Percentiles rank a stretch among this genome's conserved stretches.
phyloP scores from a whole-genome alignment of 169 alveolate species.

The Plasmodium yoelii region DNA sequence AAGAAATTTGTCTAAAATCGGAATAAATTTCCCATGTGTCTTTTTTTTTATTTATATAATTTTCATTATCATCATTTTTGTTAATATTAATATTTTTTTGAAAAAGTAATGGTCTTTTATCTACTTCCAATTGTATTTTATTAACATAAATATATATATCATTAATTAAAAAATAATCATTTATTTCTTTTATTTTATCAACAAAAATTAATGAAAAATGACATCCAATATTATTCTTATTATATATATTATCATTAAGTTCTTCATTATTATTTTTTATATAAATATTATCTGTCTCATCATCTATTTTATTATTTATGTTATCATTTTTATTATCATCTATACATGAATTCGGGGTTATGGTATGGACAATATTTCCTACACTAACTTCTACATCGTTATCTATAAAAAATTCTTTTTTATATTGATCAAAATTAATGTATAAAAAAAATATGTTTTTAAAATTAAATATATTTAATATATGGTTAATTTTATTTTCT shows the following conservation, averaged over 20 bases:
- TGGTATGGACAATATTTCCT: slow-evolving; percentile 28
- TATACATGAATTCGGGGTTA: background rate
- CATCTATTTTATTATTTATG: background rate
- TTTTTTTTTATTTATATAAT: background rate
- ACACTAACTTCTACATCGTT: slow-evolving; percentile 31
- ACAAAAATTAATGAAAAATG: slow-evolving; percentile 41
- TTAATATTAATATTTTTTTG: no score
- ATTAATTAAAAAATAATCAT: slow-evolving; percentile 50
- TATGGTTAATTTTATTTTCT: slow-evolving; percentile 30
- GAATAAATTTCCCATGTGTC: slow-evolving; percentile 24
- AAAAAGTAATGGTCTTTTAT: slow-evolving; percentile 12
- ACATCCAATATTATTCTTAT: slow-evolving; percentile 13
- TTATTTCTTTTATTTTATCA: slow-evolving; percentile 30
- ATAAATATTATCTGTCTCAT: background rate
- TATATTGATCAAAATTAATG: slow-evolving; percentile 22
- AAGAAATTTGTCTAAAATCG: slow-evolving; percentile 20
- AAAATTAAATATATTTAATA: slow-evolving; percentile 27
- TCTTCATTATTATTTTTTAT: background rate
- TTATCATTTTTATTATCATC: background rate
- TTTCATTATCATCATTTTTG: background rate
- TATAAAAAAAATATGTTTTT: slow-evolving; percentile 34
- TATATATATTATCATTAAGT: background rate
- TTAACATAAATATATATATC: slow-evolving; percentile 28
- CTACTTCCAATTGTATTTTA: slow-evolving; percentile 9
- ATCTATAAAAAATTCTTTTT: slow-evolving; percentile 16